Base-by-base conservation (phyloP, 495 filamentous ascomycete genomes). In the Lepidopterella palustris region DNA sequence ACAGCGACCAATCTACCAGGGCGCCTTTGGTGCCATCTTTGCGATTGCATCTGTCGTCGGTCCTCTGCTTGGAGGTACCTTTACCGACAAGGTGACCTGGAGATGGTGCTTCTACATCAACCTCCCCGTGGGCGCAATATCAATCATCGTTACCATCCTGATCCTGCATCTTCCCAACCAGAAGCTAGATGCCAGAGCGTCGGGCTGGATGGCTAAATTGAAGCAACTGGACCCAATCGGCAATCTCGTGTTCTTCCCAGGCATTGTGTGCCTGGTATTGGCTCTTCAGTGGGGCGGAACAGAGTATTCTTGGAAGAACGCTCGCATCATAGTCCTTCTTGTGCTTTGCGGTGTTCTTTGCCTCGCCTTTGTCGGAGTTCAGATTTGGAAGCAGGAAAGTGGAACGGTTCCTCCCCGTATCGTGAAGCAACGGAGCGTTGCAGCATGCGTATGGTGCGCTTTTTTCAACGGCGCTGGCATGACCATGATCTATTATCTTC, bases 21-120 rank as follows among this genome's bases (percentile, higher is more conserved):
- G 88, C 18, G 52, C 90, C 10, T 76, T 96, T 53, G 86, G 87
- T 15, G 81, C 77, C 56, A 89, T 92, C 80, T 93, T 86, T 67
- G 91, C 87, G 10, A 80, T 96, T 50, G 86, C 90, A 0, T 86
- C 81, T 21, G 70, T 74, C 35, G 64, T 64, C 31, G 72, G 72
- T 6, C 72, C 72, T 0, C 50, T 74, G 39, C 61, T 74, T 40
- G 72, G 72, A 26, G 72, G 72, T 8, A 70, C 68, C 6, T 73
- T 74, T 45, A 73, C 72, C 4, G 70, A 68, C 32, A 61, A 78
- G 18, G 70, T 82, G 4, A 79, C 81, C 1, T 95, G 89, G 89
- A 74, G 89, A 54, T 92, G 88, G 89, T 92, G 88, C 58, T 69
- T 69, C 55, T 70, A 64, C 50, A 70, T 70, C 66, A 70, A 70